Evolutionary conservation across 2,329 filamentous ascomycete genomes (phyloP), one percentile per base, ranked within the genome.

Genomic region (Neonectria punicea): DNA sequence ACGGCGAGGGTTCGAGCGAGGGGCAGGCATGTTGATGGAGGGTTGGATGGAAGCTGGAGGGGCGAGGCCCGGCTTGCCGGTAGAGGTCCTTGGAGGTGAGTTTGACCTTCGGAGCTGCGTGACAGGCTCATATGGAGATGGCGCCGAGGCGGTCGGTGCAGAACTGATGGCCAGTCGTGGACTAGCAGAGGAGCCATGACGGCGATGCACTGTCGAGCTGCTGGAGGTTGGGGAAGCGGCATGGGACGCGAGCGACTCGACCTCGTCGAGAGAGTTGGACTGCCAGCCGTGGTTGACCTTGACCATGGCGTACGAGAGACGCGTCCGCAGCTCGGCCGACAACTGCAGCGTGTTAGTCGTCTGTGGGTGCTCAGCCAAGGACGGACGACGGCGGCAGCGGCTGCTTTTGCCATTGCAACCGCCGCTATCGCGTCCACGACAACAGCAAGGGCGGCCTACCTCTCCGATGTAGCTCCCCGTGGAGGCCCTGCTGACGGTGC

Each of bases 231-330:
- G 89, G 1, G 91, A 93, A 20, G 84, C 87, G 63, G 86, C 86
- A 58, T 91, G 89, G 1, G 92, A 93, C 10, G 92, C 88, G 44
- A 93, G 81, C 51, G 87, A 88, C 79, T 95, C 93, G 32, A 95
- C 87, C 78, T 95, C 92, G 60, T 92, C 90, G 63, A 96, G 88
- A 18, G 89, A 89, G 68, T 91, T 89, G 54, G 90, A 87, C 79
- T 97, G 92, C 91, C 94, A 96, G 63, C 93, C 93, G 75, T 97
- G 90, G 76, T 93, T 93, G 44, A 98, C 92, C 79, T 97, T 98
- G 76, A 97, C 87, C 87, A 97, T 96, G 69, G 95, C 95, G 79
- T 98, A 98, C 7, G 93, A 93, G 30, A 98, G 86, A 73, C 93
- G 92, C 55, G 93, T 90, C 76, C 91, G 92, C 57, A 98, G 86